Conservation (phyloP, 2,329 filamentous ascomycete genomes). For the Tolypocladium ophioglossoides region DNA sequence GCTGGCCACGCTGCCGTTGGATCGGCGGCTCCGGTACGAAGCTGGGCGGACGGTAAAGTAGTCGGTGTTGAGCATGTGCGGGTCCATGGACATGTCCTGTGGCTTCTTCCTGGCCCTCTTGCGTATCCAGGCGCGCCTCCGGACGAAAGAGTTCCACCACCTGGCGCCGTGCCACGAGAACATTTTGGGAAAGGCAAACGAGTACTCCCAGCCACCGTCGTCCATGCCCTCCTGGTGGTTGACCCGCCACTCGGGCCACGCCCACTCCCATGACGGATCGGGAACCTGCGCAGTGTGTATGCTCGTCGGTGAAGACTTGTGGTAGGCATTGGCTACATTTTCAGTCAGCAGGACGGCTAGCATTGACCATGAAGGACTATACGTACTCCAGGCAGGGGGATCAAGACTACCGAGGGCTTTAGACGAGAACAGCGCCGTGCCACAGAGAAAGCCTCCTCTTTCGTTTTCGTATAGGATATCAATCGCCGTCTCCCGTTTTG, state of each 20-base stretch:
- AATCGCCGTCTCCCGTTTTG: slow-evolving; percentile 47
- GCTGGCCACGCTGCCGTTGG: slow-evolving; percentile 21
- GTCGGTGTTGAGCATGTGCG: slow-evolving; percentile 60
- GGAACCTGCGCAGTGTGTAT: slow-evolving; percentile 86
- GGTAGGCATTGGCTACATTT: slow-evolving; percentile 45
- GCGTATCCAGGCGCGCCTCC: slow-evolving; percentile 78
- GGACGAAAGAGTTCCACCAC: slow-evolving; percentile 95
- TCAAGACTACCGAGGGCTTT: slow-evolving; percentile 80
- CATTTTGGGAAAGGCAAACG: slow-evolving; percentile 65
- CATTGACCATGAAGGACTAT: not conserved
- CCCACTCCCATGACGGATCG: slow-evolving; percentile 93
- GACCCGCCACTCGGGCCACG: slow-evolving; percentile 54
- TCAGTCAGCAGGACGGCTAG: slow-evolving; percentile 1
- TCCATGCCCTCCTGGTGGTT: slow-evolving; percentile 66
- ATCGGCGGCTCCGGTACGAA: slow-evolving; percentile 23
- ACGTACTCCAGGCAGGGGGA: slow-evolving; percentile 64
- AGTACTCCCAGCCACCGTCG: slow-evolving; percentile 93
- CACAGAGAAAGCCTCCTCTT: slow-evolving; percentile 80
- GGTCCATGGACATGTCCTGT: slow-evolving; percentile 35
- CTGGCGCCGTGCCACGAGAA: slow-evolving; percentile 82
- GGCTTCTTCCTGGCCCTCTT: slow-evolving; percentile 56
- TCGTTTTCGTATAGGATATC: slow-evolving; percentile 96
- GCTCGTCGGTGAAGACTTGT: slow-evolving; percentile 49
- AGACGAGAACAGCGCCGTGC: slow-evolving; percentile 78
- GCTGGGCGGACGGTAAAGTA: slow-evolving; percentile 68